Evolutionary conservation across 192 early-diverging fungal species (phyloP).

Genomic region (Helicostylum pulchrum): DNA sequence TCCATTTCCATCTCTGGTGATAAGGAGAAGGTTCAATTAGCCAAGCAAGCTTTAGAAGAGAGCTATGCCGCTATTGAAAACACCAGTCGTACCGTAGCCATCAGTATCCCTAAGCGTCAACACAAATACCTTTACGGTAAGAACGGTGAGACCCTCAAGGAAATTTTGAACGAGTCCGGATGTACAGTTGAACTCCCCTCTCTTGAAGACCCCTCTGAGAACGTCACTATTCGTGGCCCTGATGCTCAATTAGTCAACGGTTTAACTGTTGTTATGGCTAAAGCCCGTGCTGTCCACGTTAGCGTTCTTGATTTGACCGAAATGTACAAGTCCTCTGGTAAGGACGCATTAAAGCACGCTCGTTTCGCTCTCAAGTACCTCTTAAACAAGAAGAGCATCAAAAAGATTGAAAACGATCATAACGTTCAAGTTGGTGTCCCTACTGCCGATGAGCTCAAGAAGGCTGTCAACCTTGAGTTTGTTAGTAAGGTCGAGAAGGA

Average conservation of each 20-base stretch:
- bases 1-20: slow-evolving; percentile 79
- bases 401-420: slow-evolving; percentile 74
- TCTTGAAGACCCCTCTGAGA: slow-evolving; percentile 64
- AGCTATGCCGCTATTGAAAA: slow-evolving; percentile 62
- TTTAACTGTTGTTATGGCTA: slow-evolving; percentile 77
- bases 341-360: slow-evolving; percentile 55
- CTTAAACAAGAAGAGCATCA: slow-evolving; percentile 64
- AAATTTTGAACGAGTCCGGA: slow-evolving; percentile 80
- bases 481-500: slow-evolving; percentile 64
- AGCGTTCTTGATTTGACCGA: slow-evolving; percentile 66
- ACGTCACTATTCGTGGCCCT: slow-evolving; percentile 79
- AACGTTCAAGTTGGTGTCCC: slow-evolving; percentile 60
- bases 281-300: slow-evolving; percentile 72
- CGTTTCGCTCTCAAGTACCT: slow-evolving; percentile 74
- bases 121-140: slow-evolving; percentile 89
- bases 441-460: slow-evolving; percentile 40
- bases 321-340: slow-evolving; percentile 47
- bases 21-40: slow-evolving; percentile 62
- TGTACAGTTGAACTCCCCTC: slow-evolving; percentile 85
- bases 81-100: slow-evolving; percentile 58
- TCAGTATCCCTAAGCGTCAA: slow-evolving; percentile 85
- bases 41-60: slow-evolving; percentile 58
- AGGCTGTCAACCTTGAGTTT: slow-evolving; percentile 68
- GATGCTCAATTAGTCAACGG: slow-evolving; percentile 65
- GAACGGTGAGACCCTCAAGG: slow-evolving; percentile 72